Base-by-base conservation (phyloP, 176 grass and related monocot genomes). In the Oropetium thomaeum region DNA sequence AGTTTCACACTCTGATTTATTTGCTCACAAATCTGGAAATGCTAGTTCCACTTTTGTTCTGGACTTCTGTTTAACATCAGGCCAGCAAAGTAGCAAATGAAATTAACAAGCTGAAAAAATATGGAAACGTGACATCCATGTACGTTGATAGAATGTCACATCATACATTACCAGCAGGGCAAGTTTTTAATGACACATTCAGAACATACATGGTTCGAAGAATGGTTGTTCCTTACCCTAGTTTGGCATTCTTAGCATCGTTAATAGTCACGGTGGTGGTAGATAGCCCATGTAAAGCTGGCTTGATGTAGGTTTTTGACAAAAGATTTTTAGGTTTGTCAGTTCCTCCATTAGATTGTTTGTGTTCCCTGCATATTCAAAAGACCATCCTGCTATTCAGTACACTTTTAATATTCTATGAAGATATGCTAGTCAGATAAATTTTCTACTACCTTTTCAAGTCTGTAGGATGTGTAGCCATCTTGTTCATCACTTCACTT, bases 391-490 rank as follows among this genome's bases (percentile, higher is more conserved):
- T 23, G 41, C 67, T 70, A 77, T n/a, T 76, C 7, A 22, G 37
- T 68, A 25, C 31, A 37, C 23, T 66, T 32, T 76, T 70, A 51
- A 37, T 19, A 57, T 38, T 71, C 57, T 54, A 64, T 53, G 39
- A 68, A 75, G 70, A 79, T 38, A 83, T 65, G 67, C 30, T 68
- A 87, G 17, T 53, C n/a, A 45, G 62, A 22, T 45, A 63, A 35
- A 74, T 19, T 73, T 26, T 47, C 34, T 40, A 76, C 19, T 70
- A 96, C 88, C 76, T 96, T 81, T 74, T 83, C 76, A 70, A 59
- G 52, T 75, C 76, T 67, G 75, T 57, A 77, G 80, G 49, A 71
- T 84, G 74, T 72, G 58, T 71, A 79, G 81, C 34, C 62, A 67
- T 67, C 26, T 81, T 70, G 85, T 80, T 62, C 8, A 75, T 88